Evolutionary conservation across 176 grass and related monocot genomes (phyloP).

Genomic region (Juncus inflexus): DNA sequence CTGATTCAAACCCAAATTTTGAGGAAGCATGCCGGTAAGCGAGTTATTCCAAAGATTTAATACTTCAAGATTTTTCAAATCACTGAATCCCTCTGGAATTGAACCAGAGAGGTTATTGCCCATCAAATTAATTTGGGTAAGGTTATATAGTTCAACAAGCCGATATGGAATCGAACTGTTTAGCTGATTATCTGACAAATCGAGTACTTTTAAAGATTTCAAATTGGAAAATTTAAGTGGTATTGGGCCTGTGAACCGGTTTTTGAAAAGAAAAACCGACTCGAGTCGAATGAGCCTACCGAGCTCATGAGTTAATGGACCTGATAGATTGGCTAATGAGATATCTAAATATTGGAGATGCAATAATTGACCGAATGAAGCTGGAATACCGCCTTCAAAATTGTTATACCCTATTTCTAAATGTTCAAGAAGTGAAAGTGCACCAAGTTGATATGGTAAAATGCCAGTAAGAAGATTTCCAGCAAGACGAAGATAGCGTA

Average conservation of each 20-base stretch:
- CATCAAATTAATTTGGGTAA: constrained; percentile 80
- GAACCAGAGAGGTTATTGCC: constrained; percentile 57
- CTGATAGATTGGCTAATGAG: constrained; percentile 51
- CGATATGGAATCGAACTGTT: constrained; percentile 43
- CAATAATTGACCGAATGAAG: constrained; percentile 34
- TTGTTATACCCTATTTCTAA: constrained; percentile 77
- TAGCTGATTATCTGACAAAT: constrained; percentile 75
- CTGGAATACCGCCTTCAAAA: constrained; percentile 32
- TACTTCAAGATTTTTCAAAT: constrained; percentile 54
- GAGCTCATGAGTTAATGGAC: constrained; percentile 37
- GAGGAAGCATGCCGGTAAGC: constrained; percentile 51
- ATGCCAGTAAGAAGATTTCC: constrained; percentile 53
- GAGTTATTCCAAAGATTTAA: constrained; percentile 97
- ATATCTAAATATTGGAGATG: constrained; percentile 61
- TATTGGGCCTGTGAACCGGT: constrained; percentile 47
- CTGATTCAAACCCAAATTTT: constrained; percentile 35
- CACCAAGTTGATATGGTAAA: constrained; percentile 47
- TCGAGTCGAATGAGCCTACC: constrained; percentile 39
- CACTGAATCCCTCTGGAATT: constrained; percentile 49
- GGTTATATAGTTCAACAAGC: constrained; percentile 30
- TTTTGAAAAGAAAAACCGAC: constrained; percentile 79
- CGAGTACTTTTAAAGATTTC: constrained; percentile 40
- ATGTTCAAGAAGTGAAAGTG: constrained; percentile 36
- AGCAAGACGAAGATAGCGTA: constrained; percentile 61
- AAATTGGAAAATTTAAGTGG: constrained; percentile 36